phyloP scores from a whole-genome alignment of 1,284 basidiomycete genomes.

The Naganishia sp. region DNA sequence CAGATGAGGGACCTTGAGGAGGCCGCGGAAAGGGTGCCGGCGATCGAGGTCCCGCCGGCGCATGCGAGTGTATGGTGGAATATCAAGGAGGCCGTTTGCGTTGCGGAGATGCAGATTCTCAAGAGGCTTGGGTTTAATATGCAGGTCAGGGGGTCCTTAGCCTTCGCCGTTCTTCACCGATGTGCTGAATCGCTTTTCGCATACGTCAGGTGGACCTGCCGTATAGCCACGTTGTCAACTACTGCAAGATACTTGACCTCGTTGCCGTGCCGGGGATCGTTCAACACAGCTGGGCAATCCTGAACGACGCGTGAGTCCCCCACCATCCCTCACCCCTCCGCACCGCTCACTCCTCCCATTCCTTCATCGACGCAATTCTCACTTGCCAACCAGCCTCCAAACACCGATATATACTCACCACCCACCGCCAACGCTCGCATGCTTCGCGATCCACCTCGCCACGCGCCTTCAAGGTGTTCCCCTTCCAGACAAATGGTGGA shows the following conservation, averaged over 20 bases:
- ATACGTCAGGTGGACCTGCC: conserved; percentile 72
- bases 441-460: conserved; percentile 77
- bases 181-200: not conserved
- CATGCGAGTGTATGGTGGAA: conserved; percentile 26
- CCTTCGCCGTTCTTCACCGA: not conserved
- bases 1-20: no score
- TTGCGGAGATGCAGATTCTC: conserved; percentile 95
- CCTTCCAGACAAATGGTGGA: conserved; percentile 81
- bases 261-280: conserved; percentile 67
- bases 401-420: conserved; percentile 88
- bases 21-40: not conserved
- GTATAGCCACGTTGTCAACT: conserved; percentile 93
- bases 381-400: conserved; percentile 66
- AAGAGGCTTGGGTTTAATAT: conserved; percentile 90
- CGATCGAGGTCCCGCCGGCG: conserved; percentile 18
- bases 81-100: conserved; percentile 68
- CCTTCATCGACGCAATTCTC: conserved; percentile 17
- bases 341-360: not conserved
- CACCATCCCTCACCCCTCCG: conserved; percentile 20
- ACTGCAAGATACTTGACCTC: conserved; percentile 84
- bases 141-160: conserved; percentile 40
- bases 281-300: conserved; percentile 78
- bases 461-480: conserved; percentile 68
- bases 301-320: conserved; percentile 78
- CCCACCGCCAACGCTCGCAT: conserved; percentile 82